phyloP scores from a whole-genome alignment of 2,329 filamentous ascomycete species.

The Hymenoscyphus occultus region DNA sequence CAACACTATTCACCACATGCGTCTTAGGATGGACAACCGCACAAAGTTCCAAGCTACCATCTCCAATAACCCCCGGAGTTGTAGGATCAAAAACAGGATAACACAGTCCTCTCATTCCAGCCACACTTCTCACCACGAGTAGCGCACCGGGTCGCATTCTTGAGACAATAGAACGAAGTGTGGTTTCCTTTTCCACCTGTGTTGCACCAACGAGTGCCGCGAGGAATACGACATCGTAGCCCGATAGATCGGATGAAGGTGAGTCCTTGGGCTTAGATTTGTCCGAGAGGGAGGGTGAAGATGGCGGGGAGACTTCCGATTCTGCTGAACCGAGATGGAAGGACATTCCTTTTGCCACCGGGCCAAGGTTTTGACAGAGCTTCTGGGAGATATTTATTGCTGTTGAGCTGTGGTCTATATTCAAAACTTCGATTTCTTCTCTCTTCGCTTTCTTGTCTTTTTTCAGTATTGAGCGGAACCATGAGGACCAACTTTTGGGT shows the following conservation, averaged over 20 bases:
- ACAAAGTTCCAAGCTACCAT: conserved; percentile 38
- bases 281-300: background rate
- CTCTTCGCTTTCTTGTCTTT: background rate
- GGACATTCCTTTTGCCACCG: conserved; percentile 34
- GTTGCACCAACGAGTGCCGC: conserved; percentile 48
- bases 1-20: conserved; percentile 49
- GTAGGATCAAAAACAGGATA: conserved; percentile 48
- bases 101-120: conserved; percentile 43
- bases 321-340: conserved; percentile 40
- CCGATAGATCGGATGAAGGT: background rate
- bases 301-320: background rate
- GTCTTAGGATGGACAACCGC: conserved; percentile 48
- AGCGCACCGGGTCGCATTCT: conserved; percentile 43
- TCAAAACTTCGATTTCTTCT: conserved; percentile 35
- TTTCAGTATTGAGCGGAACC: background rate
- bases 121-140: conserved; percentile 46
- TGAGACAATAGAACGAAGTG: conserved; percentile 39
- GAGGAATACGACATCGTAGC: conserved; percentile 47
- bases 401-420: conserved; percentile 41
- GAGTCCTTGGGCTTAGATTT: background rate
- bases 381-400: conserved; percentile 38
- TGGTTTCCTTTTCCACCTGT: conserved; percentile 41
- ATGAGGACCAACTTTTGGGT: background rate
- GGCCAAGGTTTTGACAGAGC: conserved; percentile 38
- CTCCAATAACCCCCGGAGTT: conserved; percentile 32